These are phyloP conservation scores for Russula vinacea DNA, from an alignment of 768 basidiomycete genomes.

Conservation along the genomic window DNA sequence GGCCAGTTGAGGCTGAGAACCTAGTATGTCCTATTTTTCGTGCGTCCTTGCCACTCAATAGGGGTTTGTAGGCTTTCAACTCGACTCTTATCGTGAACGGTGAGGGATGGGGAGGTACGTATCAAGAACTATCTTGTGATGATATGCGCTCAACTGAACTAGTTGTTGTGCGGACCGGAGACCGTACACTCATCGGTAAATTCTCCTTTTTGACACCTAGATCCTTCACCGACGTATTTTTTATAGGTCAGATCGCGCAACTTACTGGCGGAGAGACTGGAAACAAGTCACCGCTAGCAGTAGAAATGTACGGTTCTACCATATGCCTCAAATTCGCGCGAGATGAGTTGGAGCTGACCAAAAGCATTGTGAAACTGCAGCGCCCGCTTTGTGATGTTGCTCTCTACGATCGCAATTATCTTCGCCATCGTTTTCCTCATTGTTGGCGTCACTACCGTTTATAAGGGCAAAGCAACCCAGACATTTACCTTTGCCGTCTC, in stretches of 20 bases:
- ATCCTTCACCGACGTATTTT: slow-evolving; percentile 3
- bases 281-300: slow-evolving; percentile 61
- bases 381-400: slow-evolving; percentile 56
- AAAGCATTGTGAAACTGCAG: slow-evolving; percentile 35
- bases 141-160: slow-evolving; percentile 7
- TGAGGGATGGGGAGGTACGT: slow-evolving; percentile 65
- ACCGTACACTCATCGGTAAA: slow-evolving; percentile 61
- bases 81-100: slow-evolving; percentile 67
- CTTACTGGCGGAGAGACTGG: slow-evolving; percentile 63
- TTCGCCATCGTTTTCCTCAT: slow-evolving; percentile 64
- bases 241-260: slow-evolving; percentile 60
- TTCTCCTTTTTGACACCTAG: not conserved
- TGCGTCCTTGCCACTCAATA: not conserved
- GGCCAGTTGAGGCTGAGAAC: slow-evolving; percentile 64
- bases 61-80: slow-evolving; percentile 53
- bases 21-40: slow-evolving; percentile 40
- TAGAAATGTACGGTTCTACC: slow-evolving; percentile 52
- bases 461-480: slow-evolving; percentile 56
- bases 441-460: slow-evolving; percentile 62
- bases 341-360: not conserved
- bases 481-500: slow-evolving; percentile 64
- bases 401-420: slow-evolving; percentile 58
- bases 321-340: not conserved
- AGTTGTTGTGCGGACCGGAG: slow-evolving; percentile 67
- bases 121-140: not conserved